phyloP scores from a whole-genome alignment of 306 rosid genomes.

The Castanospermum australe region DNA sequence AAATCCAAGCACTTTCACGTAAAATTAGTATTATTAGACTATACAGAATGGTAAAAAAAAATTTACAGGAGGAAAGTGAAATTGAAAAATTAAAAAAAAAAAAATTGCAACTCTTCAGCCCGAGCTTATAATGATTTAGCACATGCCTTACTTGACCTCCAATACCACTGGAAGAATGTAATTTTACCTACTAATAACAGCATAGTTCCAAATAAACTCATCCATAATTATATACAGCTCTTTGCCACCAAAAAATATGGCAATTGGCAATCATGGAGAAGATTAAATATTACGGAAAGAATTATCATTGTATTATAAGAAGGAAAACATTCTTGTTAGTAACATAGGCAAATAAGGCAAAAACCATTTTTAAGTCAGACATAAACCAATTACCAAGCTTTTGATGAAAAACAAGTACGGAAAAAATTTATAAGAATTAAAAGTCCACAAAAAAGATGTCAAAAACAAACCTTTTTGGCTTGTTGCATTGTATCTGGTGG shows the following conservation, averaged over 20 bases:
- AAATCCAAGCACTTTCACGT: not conserved
- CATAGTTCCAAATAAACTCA: not conserved
- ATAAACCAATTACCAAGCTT: not conserved
- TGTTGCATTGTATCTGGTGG: conserved; percentile 81
- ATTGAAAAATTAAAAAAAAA: not conserved
- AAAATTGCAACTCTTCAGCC: conserved; percentile 10
- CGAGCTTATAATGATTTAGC: not conserved
- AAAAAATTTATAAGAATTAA: not conserved
- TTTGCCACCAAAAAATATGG: not conserved
- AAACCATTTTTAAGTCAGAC: not conserved
- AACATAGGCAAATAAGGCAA: not conserved
- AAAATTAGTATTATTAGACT: not conserved
- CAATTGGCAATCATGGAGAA: not conserved
- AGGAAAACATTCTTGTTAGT: not conserved
- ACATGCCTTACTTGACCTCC: conserved; percentile 2
- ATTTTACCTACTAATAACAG: not conserved
- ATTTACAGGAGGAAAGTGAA: conserved; percentile 8
- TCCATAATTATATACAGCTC: not conserved
- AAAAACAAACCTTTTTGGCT: conserved; percentile 62
- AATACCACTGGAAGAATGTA: not conserved
- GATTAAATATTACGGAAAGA: not conserved
- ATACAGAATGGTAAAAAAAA: not conserved
- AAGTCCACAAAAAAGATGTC: not conserved
- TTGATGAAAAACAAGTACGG: not conserved
- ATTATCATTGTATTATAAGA: not conserved